Evolutionary conservation across 768 basidiomycete genomes (phyloP).

Genomic region (Jaapia argillacea): DNA sequence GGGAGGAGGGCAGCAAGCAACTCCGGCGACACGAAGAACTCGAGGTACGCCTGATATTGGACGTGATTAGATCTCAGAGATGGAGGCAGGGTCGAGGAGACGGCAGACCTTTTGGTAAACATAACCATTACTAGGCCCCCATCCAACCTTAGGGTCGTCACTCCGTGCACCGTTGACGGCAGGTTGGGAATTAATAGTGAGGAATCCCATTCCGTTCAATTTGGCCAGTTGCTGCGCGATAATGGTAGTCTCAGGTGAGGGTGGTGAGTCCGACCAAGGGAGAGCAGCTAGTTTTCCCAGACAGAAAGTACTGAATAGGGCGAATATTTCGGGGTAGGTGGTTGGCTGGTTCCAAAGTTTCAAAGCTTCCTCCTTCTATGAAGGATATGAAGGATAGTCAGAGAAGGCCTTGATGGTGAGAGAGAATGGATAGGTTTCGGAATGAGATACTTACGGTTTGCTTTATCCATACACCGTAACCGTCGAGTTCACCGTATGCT

Average conservation of each 20-base stretch:
- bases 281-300: slow-evolving; percentile 58
- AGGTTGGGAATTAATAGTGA: slow-evolving; percentile 96
- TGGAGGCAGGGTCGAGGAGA: neutral
- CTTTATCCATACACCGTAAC: slow-evolving; percentile 89
- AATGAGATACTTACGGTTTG: slow-evolving; percentile 49
- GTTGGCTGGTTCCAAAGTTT: slow-evolving; percentile 84
- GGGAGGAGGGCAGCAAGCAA: slow-evolving; percentile 64
- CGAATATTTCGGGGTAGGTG: slow-evolving; percentile 49
- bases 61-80: no score
- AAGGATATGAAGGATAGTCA: slow-evolving; percentile 1
- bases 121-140: slow-evolving; percentile 91
- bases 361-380: slow-evolving; percentile 77
- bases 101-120: slow-evolving; percentile 83
- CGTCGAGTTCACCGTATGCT: slow-evolving; percentile 96
- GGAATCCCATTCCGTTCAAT: slow-evolving; percentile 86
- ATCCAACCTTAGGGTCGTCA: slow-evolving; percentile 79
- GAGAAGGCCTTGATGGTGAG: neutral
- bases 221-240: slow-evolving; percentile 72
- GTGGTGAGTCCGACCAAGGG: slow-evolving; percentile 93
- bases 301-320: slow-evolving; percentile 83
- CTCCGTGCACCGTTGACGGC: slow-evolving; percentile 86
- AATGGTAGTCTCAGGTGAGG: slow-evolving; percentile 71
- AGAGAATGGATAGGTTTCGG: no score
- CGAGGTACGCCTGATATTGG: slow-evolving; percentile 91
- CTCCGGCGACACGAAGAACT: slow-evolving; percentile 82